Evolutionary conservation across 2,329 filamentous ascomycete genomes (phyloP), one percentile per base, ranked within the genome.

Genomic region (Aspergillus luchuensis): DNA sequence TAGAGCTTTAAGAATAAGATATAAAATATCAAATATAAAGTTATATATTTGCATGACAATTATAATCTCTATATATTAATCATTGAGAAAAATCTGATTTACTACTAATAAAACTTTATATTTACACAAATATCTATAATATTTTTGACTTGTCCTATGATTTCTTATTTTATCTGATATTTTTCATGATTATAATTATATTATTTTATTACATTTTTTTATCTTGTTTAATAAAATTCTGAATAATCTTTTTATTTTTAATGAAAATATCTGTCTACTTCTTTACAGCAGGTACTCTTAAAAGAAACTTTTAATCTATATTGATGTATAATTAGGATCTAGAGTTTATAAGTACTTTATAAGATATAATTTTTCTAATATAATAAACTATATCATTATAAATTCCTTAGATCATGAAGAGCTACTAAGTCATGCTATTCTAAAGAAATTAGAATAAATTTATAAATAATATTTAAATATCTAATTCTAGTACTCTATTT

Each of bases 401-500:
- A n/a, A 6, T 8, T 48, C 4, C 10, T n/a, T 56, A 33, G 45
- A 23, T 17, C 33, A 56, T 47, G 15, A 17, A 43, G 38, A 19
- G 30, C 33, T 54, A 25, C 36, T 49, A 33, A 28, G 11, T 36
- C 11, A 4, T 8, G 11, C 4, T 36, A 25, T 36, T 36, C 13
- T 36, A 36, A 4, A 36, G 13, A 36, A 15, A 36, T 36, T 36
- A 2, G 7, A 25, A 7, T 36, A 23, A 19, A 48, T 3, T 30
- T 56, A 28, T 56, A 25, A 7, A 25, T 56, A 23, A 11, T 10
- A 23, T 56, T 56, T 48, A 7, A 21, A 49, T 56, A 56, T 8
- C 8, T 36, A 7, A 30, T 30, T 56, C n/a, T 36, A 19, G 13
- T 48, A 38, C 5, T 36, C 28, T 47, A 17, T 33, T 50, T 36